Conservation (phyloP, 2,329 filamentous ascomycete species). For the Curvularia lunata region DNA sequence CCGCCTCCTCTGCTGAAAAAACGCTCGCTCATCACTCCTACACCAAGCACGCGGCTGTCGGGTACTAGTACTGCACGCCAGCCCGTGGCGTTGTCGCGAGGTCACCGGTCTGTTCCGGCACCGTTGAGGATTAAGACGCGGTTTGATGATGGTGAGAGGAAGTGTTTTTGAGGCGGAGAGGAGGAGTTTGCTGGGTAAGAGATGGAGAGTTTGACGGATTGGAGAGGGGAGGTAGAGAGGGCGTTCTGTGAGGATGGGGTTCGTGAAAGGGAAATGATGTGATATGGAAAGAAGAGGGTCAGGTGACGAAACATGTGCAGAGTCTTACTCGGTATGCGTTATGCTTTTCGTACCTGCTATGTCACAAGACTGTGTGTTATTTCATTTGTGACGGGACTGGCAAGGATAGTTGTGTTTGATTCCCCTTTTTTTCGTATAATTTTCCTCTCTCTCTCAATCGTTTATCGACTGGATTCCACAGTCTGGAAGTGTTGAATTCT, state of each 20-base stretch:
- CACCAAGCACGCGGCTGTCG: slow-evolving; percentile 4
- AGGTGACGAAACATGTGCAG: no score
- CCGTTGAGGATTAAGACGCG: slow-evolving; percentile 25
- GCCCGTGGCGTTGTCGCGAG: neutral
- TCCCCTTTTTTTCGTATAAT: no score
- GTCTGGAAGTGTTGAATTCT: no score
- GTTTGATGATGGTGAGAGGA: slow-evolving; percentile 18
- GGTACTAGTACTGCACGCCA: neutral
- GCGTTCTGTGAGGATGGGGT: neutral
- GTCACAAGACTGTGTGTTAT: no score
- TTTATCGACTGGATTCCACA: no score
- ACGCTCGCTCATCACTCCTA: slow-evolving; percentile 25
- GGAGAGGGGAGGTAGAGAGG: slow-evolving; percentile 12
- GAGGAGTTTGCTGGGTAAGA: slow-evolving; percentile 19
- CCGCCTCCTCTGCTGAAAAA: slow-evolving; percentile 18
- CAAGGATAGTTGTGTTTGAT: no score
- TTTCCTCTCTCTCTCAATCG: no score
- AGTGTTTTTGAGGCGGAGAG: slow-evolving; percentile 26
- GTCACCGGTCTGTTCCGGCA: neutral
- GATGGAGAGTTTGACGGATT: slow-evolving; percentile 16
- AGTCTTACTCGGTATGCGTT: no score
- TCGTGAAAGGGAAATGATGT: neutral
- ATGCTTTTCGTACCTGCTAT: no score
- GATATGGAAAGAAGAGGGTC: no score
- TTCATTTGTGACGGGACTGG: no score